Conservation (phyloP, 768 basidiomycete genomes). For the Rossbeevera mucosa region DNA sequence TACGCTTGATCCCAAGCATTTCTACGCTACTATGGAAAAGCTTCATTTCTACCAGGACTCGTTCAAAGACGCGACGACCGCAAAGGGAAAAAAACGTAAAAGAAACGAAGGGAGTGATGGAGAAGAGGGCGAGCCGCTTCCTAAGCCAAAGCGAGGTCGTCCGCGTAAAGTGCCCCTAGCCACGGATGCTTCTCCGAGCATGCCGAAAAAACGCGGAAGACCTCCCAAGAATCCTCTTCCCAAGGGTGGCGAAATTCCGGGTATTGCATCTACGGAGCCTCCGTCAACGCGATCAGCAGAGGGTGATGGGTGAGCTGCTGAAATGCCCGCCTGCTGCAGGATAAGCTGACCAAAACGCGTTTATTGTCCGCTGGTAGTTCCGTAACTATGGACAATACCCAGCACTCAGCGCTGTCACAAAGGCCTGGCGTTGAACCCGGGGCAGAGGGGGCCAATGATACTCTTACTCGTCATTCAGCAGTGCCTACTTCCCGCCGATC, state of each 20-base stretch:
- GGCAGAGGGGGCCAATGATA: not conserved
- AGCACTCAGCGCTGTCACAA: not conserved
- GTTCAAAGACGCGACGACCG: slow-evolving; percentile 34
- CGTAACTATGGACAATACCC: not conserved
- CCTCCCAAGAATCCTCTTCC: slow-evolving; percentile 25
- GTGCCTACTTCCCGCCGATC: not conserved
- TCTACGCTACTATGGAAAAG: slow-evolving; percentile 46
- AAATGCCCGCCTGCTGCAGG: not conserved
- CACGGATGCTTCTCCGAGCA: slow-evolving; percentile 5
- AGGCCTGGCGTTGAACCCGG: not conserved
- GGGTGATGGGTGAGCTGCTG: not conserved
- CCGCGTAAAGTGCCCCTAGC: slow-evolving; percentile 40
- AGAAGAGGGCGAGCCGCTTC: slow-evolving; percentile 18
- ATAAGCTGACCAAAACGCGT: not conserved
- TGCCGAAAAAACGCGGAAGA: slow-evolving; percentile 35
- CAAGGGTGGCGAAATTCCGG: slow-evolving; percentile 1
- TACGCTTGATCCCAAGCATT: slow-evolving; percentile 40
- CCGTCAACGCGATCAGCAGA: not conserved
- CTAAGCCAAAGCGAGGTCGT: slow-evolving; percentile 48
- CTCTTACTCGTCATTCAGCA: not conserved
- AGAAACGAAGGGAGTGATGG: slow-evolving; percentile 22
- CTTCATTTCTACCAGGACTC: slow-evolving; percentile 47
- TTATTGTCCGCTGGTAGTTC: not conserved
- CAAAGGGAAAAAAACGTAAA: slow-evolving; percentile 30
- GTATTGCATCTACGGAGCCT: slow-evolving; percentile 3